Evolutionary conservation across 345 rosid genomes (phyloP).

Genomic region (Noccaea bulbosa): DNA sequence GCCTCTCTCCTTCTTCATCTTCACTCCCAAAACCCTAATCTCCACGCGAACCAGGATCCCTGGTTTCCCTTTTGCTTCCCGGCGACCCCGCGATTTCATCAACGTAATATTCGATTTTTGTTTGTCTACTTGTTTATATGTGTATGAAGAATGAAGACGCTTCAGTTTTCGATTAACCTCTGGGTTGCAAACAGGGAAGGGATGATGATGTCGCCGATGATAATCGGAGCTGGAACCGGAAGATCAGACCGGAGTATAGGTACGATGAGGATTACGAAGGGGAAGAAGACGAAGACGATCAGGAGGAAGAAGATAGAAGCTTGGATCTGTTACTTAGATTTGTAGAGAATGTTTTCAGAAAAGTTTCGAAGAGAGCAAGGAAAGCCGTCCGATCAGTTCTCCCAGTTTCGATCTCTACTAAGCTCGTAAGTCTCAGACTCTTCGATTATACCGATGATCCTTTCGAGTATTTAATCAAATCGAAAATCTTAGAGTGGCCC

Average conservation of each 20-base stretch:
- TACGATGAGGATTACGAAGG: slow-evolving; percentile 41
- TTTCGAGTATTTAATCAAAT: neutral
- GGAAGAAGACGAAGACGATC: slow-evolving; percentile 61
- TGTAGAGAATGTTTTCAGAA: slow-evolving; percentile 68
- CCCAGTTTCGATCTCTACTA: slow-evolving; percentile 65
- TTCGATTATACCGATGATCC: slow-evolving; percentile 12
- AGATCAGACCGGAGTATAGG: slow-evolving; percentile 53
- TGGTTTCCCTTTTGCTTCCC: slow-evolving; percentile 34
- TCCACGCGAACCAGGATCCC: slow-evolving; percentile 20
- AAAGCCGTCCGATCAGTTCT: slow-evolving; percentile 87
- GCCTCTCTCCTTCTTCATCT: slow-evolving; percentile 19
- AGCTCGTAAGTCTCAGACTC: slow-evolving; percentile 52
- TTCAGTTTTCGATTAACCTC: neutral
- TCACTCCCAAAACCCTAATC: slow-evolving; percentile 35
- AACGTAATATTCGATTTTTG: slow-evolving; percentile 24
- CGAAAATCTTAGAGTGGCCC: neutral
- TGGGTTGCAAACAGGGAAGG: slow-evolving; percentile 41
- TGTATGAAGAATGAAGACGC: neutral
- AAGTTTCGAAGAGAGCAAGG: slow-evolving; percentile 73
- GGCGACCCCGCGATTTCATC: slow-evolving; percentile 45
- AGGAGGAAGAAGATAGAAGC: slow-evolving; percentile 81
- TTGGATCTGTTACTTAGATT: slow-evolving; percentile 79
- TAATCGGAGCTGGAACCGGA: slow-evolving; percentile 73
- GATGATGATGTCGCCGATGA: slow-evolving; percentile 49
- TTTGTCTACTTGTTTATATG: neutral